Percentiles rank a stretch among this genome's conserved stretches.
Evolutionary conservation across 148 eudicot genomes (phyloP).

Genomic region (Simmondsia chinensis): DNA sequence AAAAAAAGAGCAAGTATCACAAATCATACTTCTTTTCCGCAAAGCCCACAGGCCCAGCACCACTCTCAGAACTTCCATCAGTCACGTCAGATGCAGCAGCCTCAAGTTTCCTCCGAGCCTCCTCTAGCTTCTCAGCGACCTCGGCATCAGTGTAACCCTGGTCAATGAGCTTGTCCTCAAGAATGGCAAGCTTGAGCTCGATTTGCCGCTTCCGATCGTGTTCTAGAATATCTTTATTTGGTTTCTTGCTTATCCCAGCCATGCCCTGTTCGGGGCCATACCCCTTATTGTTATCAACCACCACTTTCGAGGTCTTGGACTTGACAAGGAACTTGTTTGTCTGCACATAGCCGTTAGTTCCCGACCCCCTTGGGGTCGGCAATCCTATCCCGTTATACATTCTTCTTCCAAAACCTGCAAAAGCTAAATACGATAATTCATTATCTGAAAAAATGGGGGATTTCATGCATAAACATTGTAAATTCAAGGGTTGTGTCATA

Average conservation of each 20-base stretch:
- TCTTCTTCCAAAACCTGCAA: slow-evolving; percentile 6
- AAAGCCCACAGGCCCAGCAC: slow-evolving; percentile 5
- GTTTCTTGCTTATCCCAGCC: slow-evolving; percentile 50
- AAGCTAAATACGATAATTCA: too few species aligned
- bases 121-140: slow-evolving; percentile 54
- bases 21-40: slow-evolving; percentile 24
- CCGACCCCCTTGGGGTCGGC: slow-evolving; percentile 84
- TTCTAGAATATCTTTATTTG: slow-evolving; percentile 75
- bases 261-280: slow-evolving; percentile 61
- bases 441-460: too few species aligned
- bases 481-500: too few species aligned
- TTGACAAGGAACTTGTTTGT: slow-evolving; percentile 63
- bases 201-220: slow-evolving; percentile 95
- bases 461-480: too few species aligned
- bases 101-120: slow-evolving; percentile 54
- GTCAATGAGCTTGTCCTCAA: slow-evolving; percentile 67
- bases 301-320: slow-evolving; percentile 35
- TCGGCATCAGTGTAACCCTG: slow-evolving; percentile 77
- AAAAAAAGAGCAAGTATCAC: not conserved
- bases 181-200: slow-evolving; percentile 69
- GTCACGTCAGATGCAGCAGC: slow-evolving; percentile 35
- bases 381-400: slow-evolving; percentile 97
- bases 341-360: slow-evolving; percentile 89
- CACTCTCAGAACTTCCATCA: slow-evolving; percentile 22
- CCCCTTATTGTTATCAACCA: slow-evolving; percentile 31